Evolutionary conservation across 1,139 yeast species (phyloP).

Genomic region (Yamadazyma spencermartinsiae): DNA sequence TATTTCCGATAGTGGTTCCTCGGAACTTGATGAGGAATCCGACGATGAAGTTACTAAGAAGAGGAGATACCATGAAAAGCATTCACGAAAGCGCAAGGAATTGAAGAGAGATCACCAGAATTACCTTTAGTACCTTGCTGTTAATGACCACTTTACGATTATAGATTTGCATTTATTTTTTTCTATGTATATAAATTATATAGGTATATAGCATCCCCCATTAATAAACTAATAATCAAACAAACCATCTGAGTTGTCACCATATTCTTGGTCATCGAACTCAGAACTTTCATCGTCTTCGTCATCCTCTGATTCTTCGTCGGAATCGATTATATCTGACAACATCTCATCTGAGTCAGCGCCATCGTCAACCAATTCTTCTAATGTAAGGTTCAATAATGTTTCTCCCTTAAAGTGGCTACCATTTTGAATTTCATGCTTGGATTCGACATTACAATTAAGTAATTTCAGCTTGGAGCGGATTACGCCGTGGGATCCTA

Average conservation of each 20-base stretch:
- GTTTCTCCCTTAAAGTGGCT: slow-evolving; percentile 83
- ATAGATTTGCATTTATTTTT: slow-evolving; percentile 1
- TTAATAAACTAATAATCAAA: slow-evolving; percentile 33
- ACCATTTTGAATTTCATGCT: slow-evolving; percentile 61
- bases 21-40: neutral
- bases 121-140: neutral
- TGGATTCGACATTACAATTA: slow-evolving; percentile 84
- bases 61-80: slow-evolving; percentile 7
- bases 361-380: slow-evolving; percentile 44
- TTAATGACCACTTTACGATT: slow-evolving; percentile 2
- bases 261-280: slow-evolving; percentile 44
- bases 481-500: slow-evolving; percentile 69
- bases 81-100: slow-evolving; percentile 8
- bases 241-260: slow-evolving; percentile 50
- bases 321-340: slow-evolving; percentile 13
- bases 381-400: slow-evolving; percentile 63
- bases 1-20: neutral
- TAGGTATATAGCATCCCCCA: neutral
- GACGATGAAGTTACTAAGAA: slow-evolving; percentile 5
- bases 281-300: slow-evolving; percentile 31
- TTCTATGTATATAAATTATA: neutral
- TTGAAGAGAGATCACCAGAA: slow-evolving; percentile 8
- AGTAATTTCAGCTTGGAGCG: slow-evolving; percentile 61
- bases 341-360: slow-evolving; percentile 18
- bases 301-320: slow-evolving; percentile 23